These are phyloP conservation scores for Limonium bicolor DNA, from an alignment of 148 eudicot genomes.

Conservation along the genomic window DNA sequence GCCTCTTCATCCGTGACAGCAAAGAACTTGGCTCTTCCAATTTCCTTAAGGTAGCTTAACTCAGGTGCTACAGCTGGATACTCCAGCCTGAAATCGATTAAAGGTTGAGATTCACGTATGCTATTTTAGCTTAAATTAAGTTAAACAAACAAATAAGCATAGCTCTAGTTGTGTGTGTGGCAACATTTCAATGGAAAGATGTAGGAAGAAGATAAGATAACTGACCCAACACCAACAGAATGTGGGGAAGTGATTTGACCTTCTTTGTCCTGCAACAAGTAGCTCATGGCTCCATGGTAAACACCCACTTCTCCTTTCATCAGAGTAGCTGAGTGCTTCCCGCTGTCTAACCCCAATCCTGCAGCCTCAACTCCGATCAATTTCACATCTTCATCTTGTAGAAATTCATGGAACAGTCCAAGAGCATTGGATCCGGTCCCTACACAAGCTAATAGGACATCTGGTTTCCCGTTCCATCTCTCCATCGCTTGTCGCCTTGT, in stretches of 20 bases:
- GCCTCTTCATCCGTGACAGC: conserved; percentile 38
- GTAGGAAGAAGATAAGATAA: too few relatives aligned
- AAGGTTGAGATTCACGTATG: not conserved
- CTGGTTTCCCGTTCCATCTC: conserved; percentile 47
- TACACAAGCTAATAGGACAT: conserved; percentile 37
- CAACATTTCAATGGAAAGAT: too few relatives aligned
- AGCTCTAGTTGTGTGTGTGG: not conserved
- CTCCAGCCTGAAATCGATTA: conserved; percentile 22
- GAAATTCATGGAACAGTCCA: conserved; percentile 36
- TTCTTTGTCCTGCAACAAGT: conserved; percentile 54
- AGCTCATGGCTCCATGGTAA: conserved; percentile 65
- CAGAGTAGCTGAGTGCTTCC: conserved; percentile 47
- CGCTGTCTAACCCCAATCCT: conserved; percentile 29
- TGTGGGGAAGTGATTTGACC: conserved; percentile 62
- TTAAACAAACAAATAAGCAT: not conserved
- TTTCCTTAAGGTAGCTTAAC: conserved; percentile 34
- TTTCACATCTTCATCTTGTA: conserved; percentile 27
- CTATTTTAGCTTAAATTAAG: not conserved
- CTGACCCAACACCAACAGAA: conserved; percentile 62
- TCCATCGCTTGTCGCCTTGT: conserved; percentile 41
- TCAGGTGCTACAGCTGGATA: conserved; percentile 46
- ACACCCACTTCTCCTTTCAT: conserved; percentile 59
- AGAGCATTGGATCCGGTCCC: conserved; percentile 49
- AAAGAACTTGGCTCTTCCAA: conserved; percentile 28
- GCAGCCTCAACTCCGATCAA: conserved; percentile 38